A percentile compares a stretch with the other conserved stretches of the same genome.
Evolutionary conservation across 148 eudicot genomes (phyloP).

Genomic region (Agrostemma githago): DNA sequence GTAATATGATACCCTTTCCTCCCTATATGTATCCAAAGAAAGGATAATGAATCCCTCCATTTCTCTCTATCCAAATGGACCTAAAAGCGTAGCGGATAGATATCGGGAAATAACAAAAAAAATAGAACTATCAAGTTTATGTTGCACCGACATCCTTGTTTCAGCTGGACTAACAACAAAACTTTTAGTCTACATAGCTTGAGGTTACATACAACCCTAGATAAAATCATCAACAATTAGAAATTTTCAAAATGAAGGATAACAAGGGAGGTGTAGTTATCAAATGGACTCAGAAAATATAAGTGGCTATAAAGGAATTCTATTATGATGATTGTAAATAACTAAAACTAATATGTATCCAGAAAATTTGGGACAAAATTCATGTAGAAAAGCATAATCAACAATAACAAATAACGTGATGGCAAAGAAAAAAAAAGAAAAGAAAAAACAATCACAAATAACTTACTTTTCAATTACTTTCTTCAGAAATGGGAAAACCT

Average conservation of each 20-base stretch:
- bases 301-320: not conserved
- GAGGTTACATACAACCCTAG: not conserved
- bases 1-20: too few relatives aligned
- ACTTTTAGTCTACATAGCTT: not conserved
- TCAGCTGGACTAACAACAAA: too few relatives aligned
- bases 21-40: too few relatives aligned
- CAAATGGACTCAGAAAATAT: not conserved
- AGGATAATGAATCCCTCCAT: too few relatives aligned
- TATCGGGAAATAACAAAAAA: too few relatives aligned
- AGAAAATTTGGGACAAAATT: not conserved
- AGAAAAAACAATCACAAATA: not conserved
- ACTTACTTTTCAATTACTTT: slow-evolving; percentile 60
- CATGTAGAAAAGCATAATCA: not conserved
- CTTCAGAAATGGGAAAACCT: slow-evolving; percentile 76
- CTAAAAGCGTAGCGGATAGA: too few relatives aligned
- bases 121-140: too few relatives aligned
- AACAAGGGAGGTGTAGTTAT: not conserved
- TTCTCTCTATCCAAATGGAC: too few relatives aligned
- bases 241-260: not conserved
- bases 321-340: not conserved
- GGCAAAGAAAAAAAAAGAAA: too few relatives aligned
- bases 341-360: not conserved
- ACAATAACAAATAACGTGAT: not conserved
- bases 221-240: not conserved
- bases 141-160: too few relatives aligned